Evolutionary conservation across 257 asterid species (phyloP), one percentile per base, ranked within the genome.

Genomic region (Solanum stenotomum): DNA sequence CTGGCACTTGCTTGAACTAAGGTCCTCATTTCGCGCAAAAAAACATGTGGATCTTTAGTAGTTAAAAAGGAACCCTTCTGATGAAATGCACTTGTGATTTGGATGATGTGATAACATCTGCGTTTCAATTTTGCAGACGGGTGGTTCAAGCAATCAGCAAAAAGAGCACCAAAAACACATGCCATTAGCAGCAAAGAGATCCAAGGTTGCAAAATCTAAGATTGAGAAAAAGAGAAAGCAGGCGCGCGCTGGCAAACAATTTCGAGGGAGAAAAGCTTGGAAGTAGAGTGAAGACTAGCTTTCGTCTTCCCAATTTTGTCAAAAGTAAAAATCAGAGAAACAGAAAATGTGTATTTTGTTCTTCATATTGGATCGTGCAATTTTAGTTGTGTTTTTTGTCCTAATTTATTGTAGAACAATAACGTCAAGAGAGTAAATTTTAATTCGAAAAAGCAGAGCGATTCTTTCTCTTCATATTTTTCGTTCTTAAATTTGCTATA

Each of bases 201-300:
- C 91, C 27, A 93, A 89, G 90, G 89, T 92, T 10, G 83, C 93
- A 40, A 93, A 78, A 90, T 86, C 93, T 52, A 93, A 95, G 34
- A 61, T 42, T 25, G 91, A 90, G 83, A 96, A 92, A 91, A 95
- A 93, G 94, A 95, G 27, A 84, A 87, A 87, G 77, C 87, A 86
- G 38, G 86, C 86, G 20, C 90, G 90, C 1, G 42, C 96, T 3
- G 93, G 95, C 90, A 96, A 93, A 79, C 98, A 97, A 83, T 95
- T 95, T 89, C 96, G 98, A 34, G 99, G 98, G 63, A 93, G 95
- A 91, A 97, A 96, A 92, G 99, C 99, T 84, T 97, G 99, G 99
- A 97, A 97, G 88, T 94, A 92, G 88, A 82, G 44, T 10, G 70
- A 29, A 82, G 18, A 18, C 70, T 18, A 82, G 2, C 42, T 29